A percentile compares a stretch with the other conserved stretches of the same genome.
These are phyloP conservation scores for Eucalyptus melliodora DNA, from an alignment of 345 rosid genomes.

Conservation along the genomic window DNA sequence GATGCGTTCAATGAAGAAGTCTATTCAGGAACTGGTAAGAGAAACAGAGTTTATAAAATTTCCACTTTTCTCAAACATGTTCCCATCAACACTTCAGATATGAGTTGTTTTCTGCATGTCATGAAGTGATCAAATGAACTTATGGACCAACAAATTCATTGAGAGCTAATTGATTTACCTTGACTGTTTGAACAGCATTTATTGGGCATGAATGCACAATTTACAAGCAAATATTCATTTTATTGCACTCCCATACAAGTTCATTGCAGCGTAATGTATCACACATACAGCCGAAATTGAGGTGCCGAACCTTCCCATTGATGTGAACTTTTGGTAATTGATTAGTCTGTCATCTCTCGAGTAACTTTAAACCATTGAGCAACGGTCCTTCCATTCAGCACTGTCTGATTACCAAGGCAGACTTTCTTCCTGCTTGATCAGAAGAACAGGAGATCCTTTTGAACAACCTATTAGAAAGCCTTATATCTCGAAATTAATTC, in stretches of 20 bases:
- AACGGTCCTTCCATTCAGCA: accelerated
- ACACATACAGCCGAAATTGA: accelerated
- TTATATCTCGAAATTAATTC: not conserved
- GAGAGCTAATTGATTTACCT: not conserved
- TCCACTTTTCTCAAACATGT: not conserved
- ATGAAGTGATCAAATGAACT: not conserved
- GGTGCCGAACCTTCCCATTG: not conserved
- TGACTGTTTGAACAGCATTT: not conserved
- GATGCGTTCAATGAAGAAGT: not conserved
- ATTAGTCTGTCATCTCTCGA: not conserved
- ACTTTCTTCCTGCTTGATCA: not conserved
- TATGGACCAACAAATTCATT: not conserved
- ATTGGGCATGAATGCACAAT: not conserved
- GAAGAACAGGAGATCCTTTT: not conserved
- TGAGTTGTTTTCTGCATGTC: not conserved
- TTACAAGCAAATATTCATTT: not conserved
- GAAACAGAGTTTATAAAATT: too few species aligned
- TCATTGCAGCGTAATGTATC: accelerated
- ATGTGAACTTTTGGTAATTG: not conserved
- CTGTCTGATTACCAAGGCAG: not conserved
- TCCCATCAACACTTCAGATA: not conserved
- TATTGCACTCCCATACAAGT: not conserved
- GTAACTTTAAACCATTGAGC: not conserved
- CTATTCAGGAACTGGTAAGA: not conserved
- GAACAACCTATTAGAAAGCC: not conserved